Conservation (phyloP, 768 basidiomycete genomes). For the Dioszegia aurantiaca region DNA sequence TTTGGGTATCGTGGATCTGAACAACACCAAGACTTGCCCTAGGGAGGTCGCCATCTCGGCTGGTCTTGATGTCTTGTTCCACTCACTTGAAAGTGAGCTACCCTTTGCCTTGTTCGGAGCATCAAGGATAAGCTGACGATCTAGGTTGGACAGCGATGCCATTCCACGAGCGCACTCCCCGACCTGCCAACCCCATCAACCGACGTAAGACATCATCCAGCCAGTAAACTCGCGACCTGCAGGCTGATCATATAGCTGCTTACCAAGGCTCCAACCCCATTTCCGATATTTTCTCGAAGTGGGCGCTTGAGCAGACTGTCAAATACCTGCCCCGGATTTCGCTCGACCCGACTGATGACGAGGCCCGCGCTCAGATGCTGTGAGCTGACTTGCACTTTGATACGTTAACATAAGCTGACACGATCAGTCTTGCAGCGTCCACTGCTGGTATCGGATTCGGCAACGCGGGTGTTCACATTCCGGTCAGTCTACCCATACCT, state of each 20-base stretch:
- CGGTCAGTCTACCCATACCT: constrained; percentile 55
- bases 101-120: background rate
- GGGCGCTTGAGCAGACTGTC: constrained; percentile 83
- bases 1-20: constrained; percentile 79
- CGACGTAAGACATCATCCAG: constrained; percentile 58
- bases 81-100: constrained; percentile 79
- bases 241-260: constrained; percentile 26
- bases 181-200: constrained; percentile 83
- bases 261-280: constrained; percentile 56
- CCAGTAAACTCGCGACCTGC: background rate
- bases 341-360: constrained; percentile 67
- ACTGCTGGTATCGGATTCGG: constrained; percentile 82
- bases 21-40: constrained; percentile 87
- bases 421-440: constrained; percentile 77
- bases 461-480: constrained; percentile 48
- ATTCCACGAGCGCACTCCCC: constrained; percentile 84
- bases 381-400: constrained; percentile 51
- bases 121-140: constrained; percentile 2
- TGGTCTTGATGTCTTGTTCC: constrained; percentile 94
- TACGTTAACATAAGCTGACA: background rate
- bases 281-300: constrained; percentile 90
- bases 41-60: constrained; percentile 88
- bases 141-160: constrained; percentile 37
- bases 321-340: constrained; percentile 83
- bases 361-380: constrained; percentile 90